Percentiles rank a stretch among this genome's conserved stretches.
phyloP scores from a whole-genome alignment of 2,329 filamentous ascomycete genomes.

The Aphanocladium album region DNA sequence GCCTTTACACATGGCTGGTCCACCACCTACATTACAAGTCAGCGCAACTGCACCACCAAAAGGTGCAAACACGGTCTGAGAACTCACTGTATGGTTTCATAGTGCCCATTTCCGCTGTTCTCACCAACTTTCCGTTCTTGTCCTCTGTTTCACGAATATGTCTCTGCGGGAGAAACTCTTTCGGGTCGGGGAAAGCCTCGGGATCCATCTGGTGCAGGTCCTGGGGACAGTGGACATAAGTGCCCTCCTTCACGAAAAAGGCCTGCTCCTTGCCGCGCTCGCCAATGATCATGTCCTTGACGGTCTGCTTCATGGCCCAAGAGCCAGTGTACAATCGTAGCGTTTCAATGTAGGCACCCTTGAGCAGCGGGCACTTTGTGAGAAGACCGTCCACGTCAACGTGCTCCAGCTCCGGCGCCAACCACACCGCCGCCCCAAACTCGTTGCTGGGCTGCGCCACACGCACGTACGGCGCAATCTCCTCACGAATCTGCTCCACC shows the following conservation, averaged over 20 bases:
- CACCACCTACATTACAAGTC: constrained; percentile 25
- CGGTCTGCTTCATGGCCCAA: constrained; percentile 27
- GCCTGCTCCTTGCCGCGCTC: constrained; percentile 21
- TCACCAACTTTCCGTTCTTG: constrained; percentile 20
- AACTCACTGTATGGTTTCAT: constrained; percentile 30
- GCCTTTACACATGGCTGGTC: constrained; percentile 29
- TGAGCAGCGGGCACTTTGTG: constrained; percentile 32
- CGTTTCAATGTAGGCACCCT: constrained; percentile 36
- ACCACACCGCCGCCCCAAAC: constrained; percentile 31
- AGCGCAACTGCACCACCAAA: not conserved
- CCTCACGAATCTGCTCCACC: constrained; percentile 32
- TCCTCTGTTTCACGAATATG: constrained; percentile 26
- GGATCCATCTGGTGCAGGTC: constrained; percentile 33
- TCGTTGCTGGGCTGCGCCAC: constrained; percentile 30
- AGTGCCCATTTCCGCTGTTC: constrained; percentile 21
- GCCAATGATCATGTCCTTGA: constrained; percentile 28
- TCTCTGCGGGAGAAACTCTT: constrained; percentile 30
- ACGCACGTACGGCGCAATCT: constrained; percentile 30
- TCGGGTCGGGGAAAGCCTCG: constrained; percentile 26
- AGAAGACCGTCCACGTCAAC: constrained; percentile 33
- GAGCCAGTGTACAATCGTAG: constrained; percentile 33
- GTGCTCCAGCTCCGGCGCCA: constrained; percentile 28
- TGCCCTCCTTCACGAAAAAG: constrained; percentile 30
- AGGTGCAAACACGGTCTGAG: not conserved
- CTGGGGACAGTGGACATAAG: constrained; percentile 29